Conservation (phyloP, 768 basidiomycete species). For the Lentinula edodes region DNA sequence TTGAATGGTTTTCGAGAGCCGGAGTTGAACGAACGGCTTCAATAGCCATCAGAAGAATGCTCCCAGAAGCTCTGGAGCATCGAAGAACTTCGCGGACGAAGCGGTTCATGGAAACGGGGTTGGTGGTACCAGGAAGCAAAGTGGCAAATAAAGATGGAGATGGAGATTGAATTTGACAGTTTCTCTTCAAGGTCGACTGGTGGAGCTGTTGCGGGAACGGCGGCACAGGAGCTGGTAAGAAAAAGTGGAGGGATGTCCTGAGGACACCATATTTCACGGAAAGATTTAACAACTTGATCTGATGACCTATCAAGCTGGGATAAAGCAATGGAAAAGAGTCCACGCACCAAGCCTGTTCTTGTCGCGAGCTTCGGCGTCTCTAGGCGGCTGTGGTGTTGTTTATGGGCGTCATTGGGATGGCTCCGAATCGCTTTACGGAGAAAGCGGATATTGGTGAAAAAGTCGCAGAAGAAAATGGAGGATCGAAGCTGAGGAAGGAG, state of each 20-base stretch:
- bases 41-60: slow-evolving; percentile 81
- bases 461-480: slow-evolving; percentile 43
- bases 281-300: slow-evolving; percentile 78
- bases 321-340: slow-evolving; percentile 7
- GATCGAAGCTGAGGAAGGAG: slow-evolving; percentile 43
- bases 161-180: slow-evolving; percentile 27
- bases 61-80: slow-evolving; percentile 79
- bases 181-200: not conserved
- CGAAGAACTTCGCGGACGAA: slow-evolving; percentile 89
- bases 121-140: slow-evolving; percentile 14
- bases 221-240: slow-evolving; percentile 27
- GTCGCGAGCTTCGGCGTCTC: slow-evolving; percentile 4
- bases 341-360: slow-evolving; percentile 73
- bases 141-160: not conserved
- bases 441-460: slow-evolving; percentile 24
- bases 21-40: slow-evolving; percentile 75
- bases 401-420: slow-evolving; percentile 27
- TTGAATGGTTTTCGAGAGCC: slow-evolving; percentile 58
- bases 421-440: slow-evolving; percentile 29
- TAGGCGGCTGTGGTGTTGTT: slow-evolving; percentile 21
- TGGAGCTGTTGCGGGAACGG: slow-evolving; percentile 19
- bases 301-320: slow-evolving; percentile 8
- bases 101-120: slow-evolving; percentile 55
- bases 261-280: slow-evolving; percentile 77
- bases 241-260: slow-evolving; percentile 67